phyloP scores from a whole-genome alignment of 352 stramenopile species.

The Globisporangium yorkense region DNA sequence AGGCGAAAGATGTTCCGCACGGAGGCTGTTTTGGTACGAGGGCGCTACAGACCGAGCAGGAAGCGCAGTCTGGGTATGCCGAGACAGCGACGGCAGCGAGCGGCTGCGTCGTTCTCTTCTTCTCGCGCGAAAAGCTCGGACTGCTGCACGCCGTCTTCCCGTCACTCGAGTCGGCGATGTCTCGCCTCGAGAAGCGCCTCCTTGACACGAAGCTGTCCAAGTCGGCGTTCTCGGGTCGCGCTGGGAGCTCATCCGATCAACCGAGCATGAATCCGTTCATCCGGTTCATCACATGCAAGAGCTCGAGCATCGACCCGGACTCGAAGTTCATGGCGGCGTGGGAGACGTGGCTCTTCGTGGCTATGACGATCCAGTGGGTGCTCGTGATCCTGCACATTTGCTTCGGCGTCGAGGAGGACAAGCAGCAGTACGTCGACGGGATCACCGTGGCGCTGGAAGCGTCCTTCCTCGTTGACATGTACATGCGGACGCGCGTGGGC shows the following conservation, averaged over 20 bases:
- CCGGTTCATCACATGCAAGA: conserved; percentile 1
- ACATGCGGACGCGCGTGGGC: conserved; percentile 31
- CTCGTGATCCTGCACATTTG: conserved; percentile 35
- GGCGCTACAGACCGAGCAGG: conserved; percentile 12
- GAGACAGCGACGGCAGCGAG: conserved; percentile 27
- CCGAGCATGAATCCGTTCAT: conserved; percentile 2
- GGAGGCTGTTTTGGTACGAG: conserved; percentile 32
- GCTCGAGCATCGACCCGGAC: conserved; percentile 28
- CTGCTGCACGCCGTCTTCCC: conserved; percentile 24
- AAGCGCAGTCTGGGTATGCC: conserved; percentile 18
- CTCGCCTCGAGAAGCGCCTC: conserved; percentile 21
- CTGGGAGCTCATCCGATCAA: not conserved
- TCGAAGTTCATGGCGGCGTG: conserved; percentile 25
- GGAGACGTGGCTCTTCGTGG: conserved; percentile 39
- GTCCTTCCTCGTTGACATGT: conserved; percentile 40
- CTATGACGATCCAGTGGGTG: conserved; percentile 43
- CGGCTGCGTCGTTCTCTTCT: conserved; percentile 29
- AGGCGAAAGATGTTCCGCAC: conserved; percentile 11
- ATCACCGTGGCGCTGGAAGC: conserved; percentile 29
- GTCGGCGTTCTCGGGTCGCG: conserved; percentile 6
- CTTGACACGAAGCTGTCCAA: conserved; percentile 26
- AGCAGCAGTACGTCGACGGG: conserved; percentile 18
- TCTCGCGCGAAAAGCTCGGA: conserved; percentile 19
- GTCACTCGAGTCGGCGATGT: conserved; percentile 13
- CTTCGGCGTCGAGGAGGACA: conserved; percentile 23